phyloP scores from a whole-genome alignment of 192 early-diverging fungal species.

The Diversispora epigaea region DNA sequence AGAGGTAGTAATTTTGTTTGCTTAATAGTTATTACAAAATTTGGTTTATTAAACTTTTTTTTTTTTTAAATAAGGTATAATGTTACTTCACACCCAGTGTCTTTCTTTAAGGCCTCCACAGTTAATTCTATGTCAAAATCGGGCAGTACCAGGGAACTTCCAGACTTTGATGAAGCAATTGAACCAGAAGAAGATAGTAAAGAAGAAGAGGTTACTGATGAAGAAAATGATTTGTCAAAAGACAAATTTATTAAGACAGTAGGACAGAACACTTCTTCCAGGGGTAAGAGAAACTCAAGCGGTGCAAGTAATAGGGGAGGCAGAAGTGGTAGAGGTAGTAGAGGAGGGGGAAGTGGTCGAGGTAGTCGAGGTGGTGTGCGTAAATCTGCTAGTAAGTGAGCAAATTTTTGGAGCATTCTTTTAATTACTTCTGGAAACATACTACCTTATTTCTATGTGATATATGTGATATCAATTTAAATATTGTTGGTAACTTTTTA shows the following conservation, averaged over 20 bases:
- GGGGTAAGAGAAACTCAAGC: too few relatives aligned
- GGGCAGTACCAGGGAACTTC: constrained; percentile 33
- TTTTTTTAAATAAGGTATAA: constrained; percentile 58
- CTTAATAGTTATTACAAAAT: not conserved
- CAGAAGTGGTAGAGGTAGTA: too few relatives aligned
- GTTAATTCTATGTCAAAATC: constrained; percentile 35
- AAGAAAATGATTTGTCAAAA: constrained; percentile 55
- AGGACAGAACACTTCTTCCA: too few relatives aligned
- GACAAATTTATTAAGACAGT: constrained; percentile 54
- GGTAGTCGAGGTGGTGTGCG: not conserved
- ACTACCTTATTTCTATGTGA: not conserved
- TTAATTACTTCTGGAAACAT: not conserved
- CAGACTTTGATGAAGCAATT: constrained; percentile 63
- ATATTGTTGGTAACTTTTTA: too few relatives aligned
- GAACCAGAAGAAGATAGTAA: constrained; percentile 54
- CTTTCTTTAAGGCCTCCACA: constrained; percentile 48
- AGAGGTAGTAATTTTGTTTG: constrained; percentile 49
- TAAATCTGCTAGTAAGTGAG: not conserved
- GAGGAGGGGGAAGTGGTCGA: too few relatives aligned
- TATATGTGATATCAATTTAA: too few relatives aligned
- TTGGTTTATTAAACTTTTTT: not conserved
- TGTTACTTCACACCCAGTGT: constrained; percentile 57
- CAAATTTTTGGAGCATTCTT: not conserved
- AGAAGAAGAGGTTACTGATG: constrained; percentile 43
- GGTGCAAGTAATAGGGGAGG: too few relatives aligned